Conservation (phyloP, 345 rosid genomes). For the Cardamine occulta region DNA sequence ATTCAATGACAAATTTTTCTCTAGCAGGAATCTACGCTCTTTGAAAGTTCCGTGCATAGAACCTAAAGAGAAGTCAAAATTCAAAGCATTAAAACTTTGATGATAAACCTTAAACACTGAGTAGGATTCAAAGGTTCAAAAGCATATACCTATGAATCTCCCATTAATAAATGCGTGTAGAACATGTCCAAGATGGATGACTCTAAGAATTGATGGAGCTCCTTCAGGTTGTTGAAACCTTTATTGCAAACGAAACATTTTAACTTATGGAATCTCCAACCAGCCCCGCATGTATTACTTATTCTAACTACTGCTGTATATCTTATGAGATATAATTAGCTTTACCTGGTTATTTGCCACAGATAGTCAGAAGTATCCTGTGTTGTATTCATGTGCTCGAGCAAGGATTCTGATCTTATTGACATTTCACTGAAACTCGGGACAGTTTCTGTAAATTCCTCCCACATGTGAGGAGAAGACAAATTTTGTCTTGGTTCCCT, state of each 20-base stretch:
- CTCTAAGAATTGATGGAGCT: conserved; percentile 50
- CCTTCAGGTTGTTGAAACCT: conserved; percentile 51
- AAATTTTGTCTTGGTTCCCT: conserved; percentile 48
- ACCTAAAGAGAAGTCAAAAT: conserved; percentile 46
- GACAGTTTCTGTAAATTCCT: conserved; percentile 57
- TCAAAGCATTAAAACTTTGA: neutral
- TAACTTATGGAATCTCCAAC: conserved; percentile 6
- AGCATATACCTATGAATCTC: conserved; percentile 52
- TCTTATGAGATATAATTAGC: neutral
- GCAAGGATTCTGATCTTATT: conserved; percentile 52
- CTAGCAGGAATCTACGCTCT: conserved; percentile 44
- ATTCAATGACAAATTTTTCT: conserved; percentile 46
- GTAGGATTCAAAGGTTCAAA: conserved; percentile 13
- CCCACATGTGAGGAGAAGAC: conserved; percentile 53
- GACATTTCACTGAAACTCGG: conserved; percentile 55
- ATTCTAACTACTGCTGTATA: conserved; percentile 3
- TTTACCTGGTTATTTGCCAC: conserved; percentile 73
- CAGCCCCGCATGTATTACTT: conserved; percentile 8
- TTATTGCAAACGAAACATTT: conserved; percentile 27
- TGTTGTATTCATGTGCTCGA: conserved; percentile 73
- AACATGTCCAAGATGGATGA: conserved; percentile 64
- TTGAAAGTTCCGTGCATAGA: conserved; percentile 59
- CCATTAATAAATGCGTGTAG: conserved; percentile 76
- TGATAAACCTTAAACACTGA: neutral
- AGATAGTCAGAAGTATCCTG: conserved; percentile 84